Conservation (phyloP, 169 alveolate species). For the Besnoitia besnoiti region DNA sequence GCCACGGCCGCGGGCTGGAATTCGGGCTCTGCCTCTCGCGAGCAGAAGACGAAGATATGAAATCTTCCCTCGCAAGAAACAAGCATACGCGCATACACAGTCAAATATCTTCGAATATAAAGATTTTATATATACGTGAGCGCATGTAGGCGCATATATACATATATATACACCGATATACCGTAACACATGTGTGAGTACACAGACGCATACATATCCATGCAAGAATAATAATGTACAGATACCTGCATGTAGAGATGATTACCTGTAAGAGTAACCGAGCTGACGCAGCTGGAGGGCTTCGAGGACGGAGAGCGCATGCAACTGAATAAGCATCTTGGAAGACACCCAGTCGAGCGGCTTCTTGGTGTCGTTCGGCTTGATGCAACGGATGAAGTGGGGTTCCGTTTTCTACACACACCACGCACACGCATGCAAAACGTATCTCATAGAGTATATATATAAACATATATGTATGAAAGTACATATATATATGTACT, state of each 20-base stretch:
- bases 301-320: constrained; percentile 91
- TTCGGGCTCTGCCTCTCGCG: no score
- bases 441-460: neutral
- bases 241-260: neutral
- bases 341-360: constrained; percentile 90
- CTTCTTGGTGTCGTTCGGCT: constrained; percentile 90
- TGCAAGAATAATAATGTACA: neutral
- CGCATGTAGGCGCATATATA: neutral
- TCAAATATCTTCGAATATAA: neutral
- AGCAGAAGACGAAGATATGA: no score
- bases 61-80: neutral
- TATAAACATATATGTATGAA: neutral
- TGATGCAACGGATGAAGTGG: constrained; percentile 91
- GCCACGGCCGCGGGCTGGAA: no score
- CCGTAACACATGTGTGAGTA: neutral
- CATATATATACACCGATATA: neutral
- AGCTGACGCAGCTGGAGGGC: constrained; percentile 89
- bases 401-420: constrained; percentile 83
- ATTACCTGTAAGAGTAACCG: constrained; percentile 86
- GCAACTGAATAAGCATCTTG: constrained; percentile 87
- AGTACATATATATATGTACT: neutral
- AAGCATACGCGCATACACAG: neutral
- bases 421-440: neutral
- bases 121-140: neutral
- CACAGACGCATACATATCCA: neutral